A percentile compares a stretch with the other conserved stretches of the same genome.
These are phyloP conservation scores for Pueraria montana DNA, from an alignment of 306 rosid genomes.

Conservation along the genomic window DNA sequence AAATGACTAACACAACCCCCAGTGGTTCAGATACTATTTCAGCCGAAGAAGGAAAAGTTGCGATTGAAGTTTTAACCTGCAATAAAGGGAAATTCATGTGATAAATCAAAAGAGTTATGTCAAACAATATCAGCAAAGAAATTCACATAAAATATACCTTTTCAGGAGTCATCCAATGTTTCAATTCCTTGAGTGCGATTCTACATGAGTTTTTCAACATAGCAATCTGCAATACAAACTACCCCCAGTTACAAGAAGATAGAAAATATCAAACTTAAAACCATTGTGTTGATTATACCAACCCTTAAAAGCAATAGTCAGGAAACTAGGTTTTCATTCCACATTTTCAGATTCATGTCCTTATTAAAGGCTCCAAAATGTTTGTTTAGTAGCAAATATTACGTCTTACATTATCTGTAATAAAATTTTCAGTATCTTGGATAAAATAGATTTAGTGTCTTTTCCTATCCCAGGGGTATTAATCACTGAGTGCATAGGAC, in stretches of 20 bases:
- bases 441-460: constrained; percentile 25
- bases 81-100: constrained; percentile 30
- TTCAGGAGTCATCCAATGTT: constrained; percentile 83
- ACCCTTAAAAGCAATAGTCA: constrained; percentile 22
- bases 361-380: constrained; percentile 5
- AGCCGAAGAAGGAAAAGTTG: constrained; percentile 92
- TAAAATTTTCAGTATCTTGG: constrained; percentile 13
- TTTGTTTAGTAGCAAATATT: constrained; percentile 3
- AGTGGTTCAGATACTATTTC: constrained; percentile 95
- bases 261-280: constrained; percentile 33
- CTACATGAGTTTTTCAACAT: constrained; percentile 75
- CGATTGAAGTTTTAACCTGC: constrained; percentile 81
- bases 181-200: constrained; percentile 66
- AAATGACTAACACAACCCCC: constrained; percentile 84
- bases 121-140: constrained; percentile 36
- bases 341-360: constrained; percentile 27
- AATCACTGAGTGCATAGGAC: constrained; percentile 6
- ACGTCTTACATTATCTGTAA: background rate
- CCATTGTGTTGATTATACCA: constrained; percentile 14
- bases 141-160: constrained; percentile 63
- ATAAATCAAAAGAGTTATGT: constrained; percentile 31
- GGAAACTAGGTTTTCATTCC: constrained; percentile 8
- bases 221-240: constrained; percentile 66
- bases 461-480: constrained; percentile 14
- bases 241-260: constrained; percentile 40